Evolutionary conservation across 2,329 filamentous ascomycete species (phyloP).

Genomic region (Blastomyces gilchristii): DNA sequence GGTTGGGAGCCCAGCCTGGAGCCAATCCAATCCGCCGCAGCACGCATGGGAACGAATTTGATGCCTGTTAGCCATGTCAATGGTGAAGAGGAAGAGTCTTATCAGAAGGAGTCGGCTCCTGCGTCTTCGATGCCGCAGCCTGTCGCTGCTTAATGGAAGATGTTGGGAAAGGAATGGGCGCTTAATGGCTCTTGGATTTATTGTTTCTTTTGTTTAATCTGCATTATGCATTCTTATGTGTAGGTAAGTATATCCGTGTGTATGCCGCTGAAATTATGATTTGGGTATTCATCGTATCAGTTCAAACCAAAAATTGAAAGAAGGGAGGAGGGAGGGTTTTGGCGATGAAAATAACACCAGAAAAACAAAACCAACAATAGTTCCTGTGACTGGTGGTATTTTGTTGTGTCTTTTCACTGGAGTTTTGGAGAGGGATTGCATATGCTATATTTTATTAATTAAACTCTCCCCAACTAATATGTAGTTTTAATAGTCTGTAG

Average conservation of each 20-base stretch:
- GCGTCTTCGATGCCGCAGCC: slow-evolving; percentile 11
- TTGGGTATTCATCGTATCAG: not conserved
- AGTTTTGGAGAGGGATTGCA: not conserved
- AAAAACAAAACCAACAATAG: not conserved
- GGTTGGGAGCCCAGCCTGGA: slow-evolving; percentile 55
- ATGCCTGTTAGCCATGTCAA: slow-evolving; percentile 22
- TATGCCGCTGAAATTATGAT: not conserved
- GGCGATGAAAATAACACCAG: not conserved
- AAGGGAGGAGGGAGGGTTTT: no score
- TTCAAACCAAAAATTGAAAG: not conserved
- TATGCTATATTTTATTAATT: not conserved
- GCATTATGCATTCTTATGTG: not conserved
- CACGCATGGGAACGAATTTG: slow-evolving; percentile 36
- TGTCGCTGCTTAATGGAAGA: slow-evolving; percentile 9
- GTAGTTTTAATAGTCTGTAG: slow-evolving; percentile 5
- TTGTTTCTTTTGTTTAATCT: not conserved
- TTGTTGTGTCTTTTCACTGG: not conserved
- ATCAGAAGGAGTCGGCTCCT: slow-evolving; percentile 10
- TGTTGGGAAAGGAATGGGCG: not conserved
- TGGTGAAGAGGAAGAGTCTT: slow-evolving; percentile 7
- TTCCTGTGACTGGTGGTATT: not conserved
- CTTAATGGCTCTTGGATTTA: not conserved
- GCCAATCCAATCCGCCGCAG: slow-evolving; percentile 43
- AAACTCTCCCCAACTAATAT: not conserved
- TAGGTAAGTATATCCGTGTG: not conserved